Evolutionary conservation across 1,284 basidiomycete species (phyloP).

Genomic region (Puccinia polysora): DNA sequence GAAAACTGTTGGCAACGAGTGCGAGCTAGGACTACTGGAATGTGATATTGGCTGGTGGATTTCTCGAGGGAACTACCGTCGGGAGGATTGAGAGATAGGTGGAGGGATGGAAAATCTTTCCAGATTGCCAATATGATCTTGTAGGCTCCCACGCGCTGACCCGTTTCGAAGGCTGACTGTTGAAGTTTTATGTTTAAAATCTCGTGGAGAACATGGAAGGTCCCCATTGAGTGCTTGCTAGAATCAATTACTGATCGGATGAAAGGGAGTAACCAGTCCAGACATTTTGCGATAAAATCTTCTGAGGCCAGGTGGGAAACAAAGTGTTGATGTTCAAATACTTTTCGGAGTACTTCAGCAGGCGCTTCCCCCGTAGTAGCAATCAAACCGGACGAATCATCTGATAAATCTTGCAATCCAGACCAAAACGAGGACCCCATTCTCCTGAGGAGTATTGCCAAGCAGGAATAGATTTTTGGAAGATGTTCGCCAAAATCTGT

Average conservation of each 20-base stretch:
- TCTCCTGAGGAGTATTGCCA: slow-evolving; percentile 14
- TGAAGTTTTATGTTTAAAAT: slow-evolving; percentile 28
- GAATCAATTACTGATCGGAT: slow-evolving; percentile 20
- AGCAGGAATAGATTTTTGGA: slow-evolving; percentile 21
- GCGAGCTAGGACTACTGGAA: neutral
- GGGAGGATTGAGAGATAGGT: neutral
- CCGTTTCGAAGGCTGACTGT: neutral
- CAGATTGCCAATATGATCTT: slow-evolving; percentile 13
- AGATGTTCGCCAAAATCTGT: slow-evolving; percentile 29
- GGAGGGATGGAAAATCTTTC: neutral
- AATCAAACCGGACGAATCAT: neutral
- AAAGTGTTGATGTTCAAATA: slow-evolving; percentile 19
- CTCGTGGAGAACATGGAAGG: slow-evolving; percentile 22
- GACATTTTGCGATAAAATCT: slow-evolving; percentile 7
- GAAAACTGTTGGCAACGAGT: slow-evolving; percentile 17
- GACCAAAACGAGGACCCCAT: slow-evolving; percentile 35
- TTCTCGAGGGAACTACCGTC: neutral
- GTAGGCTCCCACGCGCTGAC: slow-evolving; percentile 10
- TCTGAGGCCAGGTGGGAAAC: neutral
- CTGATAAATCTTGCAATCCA: neutral
- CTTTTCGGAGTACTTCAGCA: slow-evolving; percentile 7
- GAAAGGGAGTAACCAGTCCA: slow-evolving; percentile 35
- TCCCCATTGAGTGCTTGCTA: slow-evolving; percentile 7
- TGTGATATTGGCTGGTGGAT: neutral
- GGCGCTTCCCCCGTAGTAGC: neutral